phyloP scores from a whole-genome alignment of 441 rosid species.

The Brassica hybrid region DNA sequence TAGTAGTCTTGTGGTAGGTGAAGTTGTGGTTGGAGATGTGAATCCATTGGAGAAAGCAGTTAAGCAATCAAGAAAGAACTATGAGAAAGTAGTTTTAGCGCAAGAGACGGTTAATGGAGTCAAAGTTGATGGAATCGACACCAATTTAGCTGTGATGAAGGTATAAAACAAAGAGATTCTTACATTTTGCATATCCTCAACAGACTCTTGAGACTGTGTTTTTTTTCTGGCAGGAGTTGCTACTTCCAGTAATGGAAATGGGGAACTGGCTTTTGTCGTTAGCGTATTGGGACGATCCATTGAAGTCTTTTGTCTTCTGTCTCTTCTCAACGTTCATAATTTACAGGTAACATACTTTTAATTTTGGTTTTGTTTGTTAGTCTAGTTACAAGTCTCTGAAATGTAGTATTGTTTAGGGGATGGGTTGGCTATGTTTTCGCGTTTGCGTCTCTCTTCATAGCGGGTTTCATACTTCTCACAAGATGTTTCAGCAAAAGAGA shows the following conservation, averaged over 20 bases:
- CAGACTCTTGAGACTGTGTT: not conserved
- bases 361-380: not conserved
- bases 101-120: constrained; percentile 90
- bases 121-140: constrained; percentile 90
- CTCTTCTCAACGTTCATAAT: constrained; percentile 61
- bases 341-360: constrained; percentile 60
- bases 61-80: constrained; percentile 76
- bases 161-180: constrained; percentile 40
- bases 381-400: too few species aligned
- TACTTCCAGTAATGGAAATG: constrained; percentile 67
- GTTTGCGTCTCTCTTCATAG: constrained; percentile 46
- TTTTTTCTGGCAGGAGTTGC: constrained; percentile 65
- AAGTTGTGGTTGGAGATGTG: constrained; percentile 82
- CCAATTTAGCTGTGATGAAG: constrained; percentile 97
- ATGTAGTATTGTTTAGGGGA: constrained; percentile 77
- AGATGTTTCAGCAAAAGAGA: constrained; percentile 50
- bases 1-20: constrained; percentile 71
- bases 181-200: not conserved
- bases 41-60: constrained; percentile 78
- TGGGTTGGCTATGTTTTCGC: constrained; percentile 72
- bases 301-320: constrained; percentile 78
- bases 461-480: constrained; percentile 66
- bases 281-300: constrained; percentile 76
- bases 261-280: constrained; percentile 66
- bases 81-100: constrained; percentile 73